Evolutionary conservation across 306 rosid genomes (phyloP).

Genomic region (Trifolium subterraneum): DNA sequence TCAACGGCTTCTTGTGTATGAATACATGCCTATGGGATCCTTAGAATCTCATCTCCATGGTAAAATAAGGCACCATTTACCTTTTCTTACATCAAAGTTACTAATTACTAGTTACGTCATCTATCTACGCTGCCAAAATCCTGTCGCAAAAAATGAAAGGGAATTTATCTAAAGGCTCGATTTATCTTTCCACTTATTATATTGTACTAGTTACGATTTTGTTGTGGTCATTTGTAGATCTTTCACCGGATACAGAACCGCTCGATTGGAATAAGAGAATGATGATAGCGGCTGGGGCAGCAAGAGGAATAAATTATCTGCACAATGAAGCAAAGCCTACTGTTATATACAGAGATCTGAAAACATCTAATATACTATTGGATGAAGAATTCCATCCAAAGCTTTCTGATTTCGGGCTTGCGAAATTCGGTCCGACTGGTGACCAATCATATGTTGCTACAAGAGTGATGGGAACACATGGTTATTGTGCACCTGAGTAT

Average conservation of each 20-base stretch:
- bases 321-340: constrained; percentile 66
- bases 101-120: neutral
- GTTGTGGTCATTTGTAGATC: constrained; percentile 43
- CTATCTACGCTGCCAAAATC: neutral
- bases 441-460: constrained; percentile 69
- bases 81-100: constrained; percentile 25
- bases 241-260: constrained; percentile 43
- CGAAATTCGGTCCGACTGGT: constrained; percentile 71
- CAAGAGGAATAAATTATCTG: constrained; percentile 72
- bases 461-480: constrained; percentile 81
- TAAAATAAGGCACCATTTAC: constrained; percentile 11
- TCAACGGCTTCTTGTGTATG: constrained; percentile 79
- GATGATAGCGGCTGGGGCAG: constrained; percentile 73
- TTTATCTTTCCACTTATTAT: neutral
- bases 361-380: constrained; percentile 65
- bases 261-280: constrained; percentile 76
- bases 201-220: constrained; percentile 13
- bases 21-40: constrained; percentile 69
- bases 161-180: neutral
- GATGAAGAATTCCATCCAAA: constrained; percentile 59
- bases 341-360: constrained; percentile 73
- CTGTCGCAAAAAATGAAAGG: neutral
- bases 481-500: constrained; percentile 85
- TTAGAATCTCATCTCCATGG: constrained; percentile 74
- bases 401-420: constrained; percentile 84